A percentile compares a stretch with the other conserved stretches of the same genome.
Conservation (phyloP, 192 early-diverging fungal species). For the Obelidium mucronatum region DNA sequence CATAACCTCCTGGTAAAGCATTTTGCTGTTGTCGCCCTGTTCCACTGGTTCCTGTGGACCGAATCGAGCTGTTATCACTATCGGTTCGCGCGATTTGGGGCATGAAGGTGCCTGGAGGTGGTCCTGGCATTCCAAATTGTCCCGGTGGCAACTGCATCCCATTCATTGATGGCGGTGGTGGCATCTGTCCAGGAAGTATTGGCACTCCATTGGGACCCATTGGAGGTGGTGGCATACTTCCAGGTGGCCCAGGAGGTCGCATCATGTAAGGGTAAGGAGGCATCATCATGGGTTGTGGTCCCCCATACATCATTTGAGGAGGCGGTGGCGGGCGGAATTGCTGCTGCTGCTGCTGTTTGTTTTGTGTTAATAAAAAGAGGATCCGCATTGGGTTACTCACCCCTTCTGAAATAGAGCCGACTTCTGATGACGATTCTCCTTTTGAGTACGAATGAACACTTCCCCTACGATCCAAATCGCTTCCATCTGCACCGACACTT, state of each 20-base stretch:
- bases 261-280: slow-evolving; percentile 12
- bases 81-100: slow-evolving; percentile 4
- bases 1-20: background rate
- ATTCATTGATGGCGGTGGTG: background rate
- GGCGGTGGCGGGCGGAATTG: slow-evolving; percentile 13
- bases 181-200: slow-evolving; percentile 20
- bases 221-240: background rate
- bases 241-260: slow-evolving; percentile 28
- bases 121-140: background rate
- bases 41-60: slow-evolving; percentile 19
- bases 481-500: background rate
- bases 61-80: slow-evolving; percentile 31
- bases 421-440: slow-evolving; percentile 17
- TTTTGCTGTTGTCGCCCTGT: background rate
- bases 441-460: slow-evolving; percentile 1
- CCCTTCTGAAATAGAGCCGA: slow-evolving; percentile 3
- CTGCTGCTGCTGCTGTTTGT: no score
- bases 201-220: background rate
- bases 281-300: slow-evolving; percentile 22
- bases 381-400: no score
- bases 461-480: background rate
- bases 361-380: no score
- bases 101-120: background rate
- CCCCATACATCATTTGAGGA: slow-evolving; percentile 20
- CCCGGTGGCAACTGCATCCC: background rate